Evolutionary conservation across 1,139 yeast species (phyloP).

Genomic region (Kurtzmaniella quercitrusa): DNA sequence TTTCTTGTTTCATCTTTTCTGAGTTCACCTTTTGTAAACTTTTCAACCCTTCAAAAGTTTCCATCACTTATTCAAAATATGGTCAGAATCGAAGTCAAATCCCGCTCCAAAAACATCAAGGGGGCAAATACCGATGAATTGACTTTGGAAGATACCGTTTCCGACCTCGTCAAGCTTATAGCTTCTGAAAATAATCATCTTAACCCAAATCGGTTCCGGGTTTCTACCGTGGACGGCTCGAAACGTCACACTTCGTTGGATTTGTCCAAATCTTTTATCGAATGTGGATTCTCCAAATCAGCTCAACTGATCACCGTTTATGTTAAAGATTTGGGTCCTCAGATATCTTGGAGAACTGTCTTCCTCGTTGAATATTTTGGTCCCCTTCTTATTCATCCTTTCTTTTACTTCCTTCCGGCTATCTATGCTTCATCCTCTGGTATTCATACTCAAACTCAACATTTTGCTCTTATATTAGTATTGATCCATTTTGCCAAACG

Average conservation of each 20-base stretch:
- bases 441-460: constrained; percentile 49
- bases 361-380: constrained; percentile 85
- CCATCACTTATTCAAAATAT: constrained; percentile 11
- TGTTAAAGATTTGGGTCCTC: constrained; percentile 90
- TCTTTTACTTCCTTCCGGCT: constrained; percentile 46
- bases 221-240: constrained; percentile 24
- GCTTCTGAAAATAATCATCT: constrained; percentile 42
- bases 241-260: constrained; percentile 27
- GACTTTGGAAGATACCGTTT: constrained; percentile 24
- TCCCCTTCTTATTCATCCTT: constrained; percentile 75
- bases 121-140: constrained; percentile 33
- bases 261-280: constrained; percentile 24
- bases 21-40: background rate
- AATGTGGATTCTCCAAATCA: constrained; percentile 25
- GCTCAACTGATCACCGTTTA: constrained; percentile 32
- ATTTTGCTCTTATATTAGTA: constrained; percentile 48
- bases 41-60: background rate
- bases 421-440: constrained; percentile 18
- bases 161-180: constrained; percentile 32
- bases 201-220: constrained; percentile 35
- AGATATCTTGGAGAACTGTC: constrained; percentile 87
- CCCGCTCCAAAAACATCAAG: constrained; percentile 50
- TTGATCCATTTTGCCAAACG: constrained; percentile 80
- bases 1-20: background rate
- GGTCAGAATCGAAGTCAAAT: constrained; percentile 40